Conservation (phyloP, 805 yeast genomes). For the Zygosaccharomyces kombuchaensis region DNA sequence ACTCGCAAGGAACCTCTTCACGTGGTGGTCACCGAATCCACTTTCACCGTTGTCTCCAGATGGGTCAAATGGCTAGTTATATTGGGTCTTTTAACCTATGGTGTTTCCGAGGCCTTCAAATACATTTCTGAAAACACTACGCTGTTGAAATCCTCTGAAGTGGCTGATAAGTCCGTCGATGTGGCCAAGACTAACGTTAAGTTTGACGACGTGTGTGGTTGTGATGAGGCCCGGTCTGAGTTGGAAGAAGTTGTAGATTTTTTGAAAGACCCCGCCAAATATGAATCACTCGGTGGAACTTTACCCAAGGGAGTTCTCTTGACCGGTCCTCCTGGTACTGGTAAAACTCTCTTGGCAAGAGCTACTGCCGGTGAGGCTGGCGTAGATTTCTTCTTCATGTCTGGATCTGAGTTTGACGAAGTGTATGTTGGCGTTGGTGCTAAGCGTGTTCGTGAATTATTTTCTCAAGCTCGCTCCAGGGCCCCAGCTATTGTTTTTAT, state of each 20-base stretch:
- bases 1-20: conserved; percentile 80
- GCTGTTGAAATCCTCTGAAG: conserved; percentile 60
- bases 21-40: conserved; percentile 86
- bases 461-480: conserved; percentile 86
- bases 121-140: conserved; percentile 75
- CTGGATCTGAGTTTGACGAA: conserved; percentile 97
- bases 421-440: conserved; percentile 99
- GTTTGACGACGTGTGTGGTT: conserved; percentile 93
- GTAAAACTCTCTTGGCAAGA: conserved; percentile 92
- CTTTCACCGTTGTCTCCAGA: conserved; percentile 69
- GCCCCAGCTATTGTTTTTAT: conserved; percentile 97
- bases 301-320: conserved; percentile 94
- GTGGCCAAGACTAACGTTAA: conserved; percentile 80
- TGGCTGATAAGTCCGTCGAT: conserved; percentile 74
- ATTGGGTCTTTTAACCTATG: conserved; percentile 73
- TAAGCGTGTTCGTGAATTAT: conserved; percentile 90
- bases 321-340: conserved; percentile 99
- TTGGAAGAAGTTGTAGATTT: conserved; percentile 97
- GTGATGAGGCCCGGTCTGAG: conserved; percentile 97
- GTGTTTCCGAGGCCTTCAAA: conserved; percentile 71
- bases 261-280: conserved; percentile 90
- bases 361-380: conserved; percentile 99
- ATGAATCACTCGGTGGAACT: conserved; percentile 95
- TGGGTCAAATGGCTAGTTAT: conserved; percentile 90
- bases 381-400: conserved; percentile 97